phyloP scores from a whole-genome alignment of 306 rosid species.

The Trifolium fragiferum region DNA sequence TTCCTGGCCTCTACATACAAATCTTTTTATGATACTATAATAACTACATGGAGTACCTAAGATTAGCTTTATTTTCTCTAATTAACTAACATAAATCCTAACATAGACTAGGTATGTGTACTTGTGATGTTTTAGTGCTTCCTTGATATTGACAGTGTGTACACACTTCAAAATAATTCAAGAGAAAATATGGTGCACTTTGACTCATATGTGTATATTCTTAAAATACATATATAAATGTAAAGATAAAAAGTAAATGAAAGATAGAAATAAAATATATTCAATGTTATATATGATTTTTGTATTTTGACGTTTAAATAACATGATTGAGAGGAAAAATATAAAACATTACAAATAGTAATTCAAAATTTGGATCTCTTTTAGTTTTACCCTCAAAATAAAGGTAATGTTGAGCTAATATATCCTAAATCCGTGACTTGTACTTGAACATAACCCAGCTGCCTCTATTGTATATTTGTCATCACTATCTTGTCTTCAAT shows the following conservation, averaged over 20 bases:
- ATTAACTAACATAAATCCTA: neutral
- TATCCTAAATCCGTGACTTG: neutral
- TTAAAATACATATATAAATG: too few relatives aligned
- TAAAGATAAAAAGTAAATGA: too few relatives aligned
- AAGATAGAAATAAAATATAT: too few relatives aligned
- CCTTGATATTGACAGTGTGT: neutral
- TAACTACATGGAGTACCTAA: neutral
- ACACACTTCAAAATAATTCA: neutral
- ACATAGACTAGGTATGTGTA: neutral
- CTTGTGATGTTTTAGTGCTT: neutral
- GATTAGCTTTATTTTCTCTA: neutral
- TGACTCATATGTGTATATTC: too few relatives aligned
- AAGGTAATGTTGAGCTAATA: slow-evolving; percentile 4
- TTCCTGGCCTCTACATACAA: neutral
- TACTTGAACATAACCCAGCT: slow-evolving; percentile 2
- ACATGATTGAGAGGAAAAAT: neutral
- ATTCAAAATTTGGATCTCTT: neutral
- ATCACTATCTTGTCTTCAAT: neutral
- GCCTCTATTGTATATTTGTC: neutral
- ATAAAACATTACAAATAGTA: neutral
- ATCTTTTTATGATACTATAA: neutral
- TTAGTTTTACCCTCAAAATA: slow-evolving; percentile 10
- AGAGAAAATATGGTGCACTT: neutral
- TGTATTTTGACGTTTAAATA: too few relatives aligned
- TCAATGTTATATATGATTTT: too few relatives aligned